Conservation (phyloP, 2,329 filamentous ascomycete species). For the Chrysosphaeria jannelii region DNA sequence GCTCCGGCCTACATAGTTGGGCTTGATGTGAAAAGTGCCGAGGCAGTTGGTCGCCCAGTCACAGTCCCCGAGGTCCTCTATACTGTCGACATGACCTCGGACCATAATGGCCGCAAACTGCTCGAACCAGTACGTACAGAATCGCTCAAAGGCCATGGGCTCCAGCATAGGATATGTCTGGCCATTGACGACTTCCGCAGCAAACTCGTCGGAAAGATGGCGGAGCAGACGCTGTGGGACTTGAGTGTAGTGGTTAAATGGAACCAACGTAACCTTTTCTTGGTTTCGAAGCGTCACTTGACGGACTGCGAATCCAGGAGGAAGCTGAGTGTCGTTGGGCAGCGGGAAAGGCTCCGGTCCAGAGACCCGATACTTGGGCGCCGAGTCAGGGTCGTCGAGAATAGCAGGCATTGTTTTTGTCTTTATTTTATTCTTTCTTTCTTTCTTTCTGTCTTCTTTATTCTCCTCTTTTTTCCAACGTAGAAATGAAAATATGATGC, state of each 20-base stretch:
- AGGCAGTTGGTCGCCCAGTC: constrained; percentile 63
- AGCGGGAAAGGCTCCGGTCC: constrained; percentile 34
- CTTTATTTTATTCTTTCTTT: too few relatives aligned
- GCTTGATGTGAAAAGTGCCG: constrained; percentile 82
- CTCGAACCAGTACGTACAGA: constrained; percentile 68
- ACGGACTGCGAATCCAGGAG: constrained; percentile 35
- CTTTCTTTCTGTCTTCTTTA: too few relatives aligned
- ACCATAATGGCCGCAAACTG: constrained; percentile 77
- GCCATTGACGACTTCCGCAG: constrained; percentile 71
- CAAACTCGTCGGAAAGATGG: constrained; percentile 60
- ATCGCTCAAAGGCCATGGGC: constrained; percentile 39
- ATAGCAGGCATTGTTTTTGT: constrained; percentile 50
- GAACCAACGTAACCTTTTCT: constrained; percentile 55
- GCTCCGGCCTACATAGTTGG: constrained; percentile 72
- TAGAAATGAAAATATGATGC: too few relatives aligned
- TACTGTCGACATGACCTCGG: constrained; percentile 37
- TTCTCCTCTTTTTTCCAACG: too few relatives aligned
- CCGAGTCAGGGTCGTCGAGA: constrained; percentile 43
- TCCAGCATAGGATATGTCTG: constrained; percentile 80
- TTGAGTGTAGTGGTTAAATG: constrained; percentile 46
- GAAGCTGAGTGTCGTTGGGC: constrained; percentile 29
- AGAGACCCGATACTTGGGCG: constrained; percentile 38
- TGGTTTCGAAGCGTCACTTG: constrained; percentile 63
- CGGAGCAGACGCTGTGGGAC: constrained; percentile 45
- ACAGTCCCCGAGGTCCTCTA: constrained; percentile 23